A percentile compares a stretch with the other conserved stretches of the same genome.
These are phyloP conservation scores for Coniochaeta sp. DNA, from an alignment of 2,329 filamentous ascomycete genomes.

Conservation along the genomic window DNA sequence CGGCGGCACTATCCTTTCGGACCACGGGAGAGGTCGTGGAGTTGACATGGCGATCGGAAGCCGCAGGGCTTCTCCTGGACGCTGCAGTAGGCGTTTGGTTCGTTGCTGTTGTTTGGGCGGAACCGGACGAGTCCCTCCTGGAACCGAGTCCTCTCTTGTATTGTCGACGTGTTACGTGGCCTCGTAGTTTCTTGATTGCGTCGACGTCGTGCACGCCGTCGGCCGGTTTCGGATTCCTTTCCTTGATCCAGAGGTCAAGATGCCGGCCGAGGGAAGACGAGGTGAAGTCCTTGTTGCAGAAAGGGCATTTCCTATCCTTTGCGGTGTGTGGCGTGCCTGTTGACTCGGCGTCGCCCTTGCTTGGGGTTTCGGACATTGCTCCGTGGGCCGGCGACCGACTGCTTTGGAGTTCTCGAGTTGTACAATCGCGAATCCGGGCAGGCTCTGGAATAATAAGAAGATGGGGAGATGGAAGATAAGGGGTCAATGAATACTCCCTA, in stretches of 20 bases:
- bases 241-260: slow-evolving; percentile 88
- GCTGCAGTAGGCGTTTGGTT: slow-evolving; percentile 37
- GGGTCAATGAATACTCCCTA: background rate
- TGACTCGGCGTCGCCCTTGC: slow-evolving; percentile 1
- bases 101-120: background rate
- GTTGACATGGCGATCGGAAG: slow-evolving; percentile 28
- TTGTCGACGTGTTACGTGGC: slow-evolving; percentile 80
- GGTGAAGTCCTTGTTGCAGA: slow-evolving; percentile 84
- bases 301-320: slow-evolving; percentile 86
- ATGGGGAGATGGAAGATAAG: background rate
- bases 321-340: slow-evolving; percentile 29
- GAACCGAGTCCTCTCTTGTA: slow-evolving; percentile 55
- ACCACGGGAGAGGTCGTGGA: slow-evolving; percentile 27
- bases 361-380: slow-evolving; percentile 2
- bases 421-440: background rate
- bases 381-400: background rate
- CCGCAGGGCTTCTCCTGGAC: slow-evolving; percentile 27
- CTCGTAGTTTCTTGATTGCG: slow-evolving; percentile 76
- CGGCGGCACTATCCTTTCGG: slow-evolving; percentile 30
- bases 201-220: slow-evolving; percentile 89
- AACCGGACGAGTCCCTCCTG: slow-evolving; percentile 54
- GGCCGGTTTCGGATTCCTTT: slow-evolving; percentile 80
- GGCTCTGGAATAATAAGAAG: too few species aligned
- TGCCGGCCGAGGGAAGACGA: slow-evolving; percentile 90
- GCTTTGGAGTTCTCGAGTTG: background rate